Evolutionary conservation across 805 yeast genomes (phyloP), one percentile per base, ranked within the genome.

Genomic region (Sugiyamaella americana): DNA sequence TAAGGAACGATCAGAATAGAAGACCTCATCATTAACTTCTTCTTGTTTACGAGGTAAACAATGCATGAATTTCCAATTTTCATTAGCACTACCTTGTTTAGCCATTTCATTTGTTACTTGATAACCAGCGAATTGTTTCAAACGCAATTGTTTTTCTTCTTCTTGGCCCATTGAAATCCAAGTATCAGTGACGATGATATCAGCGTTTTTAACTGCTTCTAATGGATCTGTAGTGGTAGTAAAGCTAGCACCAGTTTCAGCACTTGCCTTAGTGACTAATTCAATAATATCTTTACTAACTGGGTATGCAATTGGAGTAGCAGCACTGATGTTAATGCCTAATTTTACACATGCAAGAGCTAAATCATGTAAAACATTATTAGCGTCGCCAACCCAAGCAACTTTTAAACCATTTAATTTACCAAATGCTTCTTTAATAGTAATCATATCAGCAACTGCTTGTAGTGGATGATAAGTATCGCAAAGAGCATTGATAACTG

Each of bases 111-210:
- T 64, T 34, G 87, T 80, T 49, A 93, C 82, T 69, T 87, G 96
- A 74, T 82, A 93, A 1, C 95, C 96, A 13, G 71, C 74, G 63
- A 93, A 93, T 67, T 87, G 89, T 59, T 80, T 72, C 56, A 93
- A 70, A 53, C 89, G 85, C 47, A 73, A 70, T 41, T 64, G 71
- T 53, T 79, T 85, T 63, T 89, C 89, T 3, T 76, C 69, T 65
- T 93, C 98, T 71, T 93, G 89, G 48, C 98, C 98, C 98, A 93
- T 93, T 1, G 98, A 91, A 20, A 93, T 79, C 80, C 95, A 93
- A 2, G 98, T 93, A 60, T 93, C 98, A 13, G 98, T 93, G 39
- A 91, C 98, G 30, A 93, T 65, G 36, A 93, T 73, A 60, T 91
- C 78, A 3, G 98, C 87, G 54, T 74, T 72, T 45, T 73, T 71